Evolutionary conservation across 192 early-diverging fungal species (phyloP), one percentile per base, ranked within the genome.

Genomic region (Rhizophagus prolifer): DNA sequence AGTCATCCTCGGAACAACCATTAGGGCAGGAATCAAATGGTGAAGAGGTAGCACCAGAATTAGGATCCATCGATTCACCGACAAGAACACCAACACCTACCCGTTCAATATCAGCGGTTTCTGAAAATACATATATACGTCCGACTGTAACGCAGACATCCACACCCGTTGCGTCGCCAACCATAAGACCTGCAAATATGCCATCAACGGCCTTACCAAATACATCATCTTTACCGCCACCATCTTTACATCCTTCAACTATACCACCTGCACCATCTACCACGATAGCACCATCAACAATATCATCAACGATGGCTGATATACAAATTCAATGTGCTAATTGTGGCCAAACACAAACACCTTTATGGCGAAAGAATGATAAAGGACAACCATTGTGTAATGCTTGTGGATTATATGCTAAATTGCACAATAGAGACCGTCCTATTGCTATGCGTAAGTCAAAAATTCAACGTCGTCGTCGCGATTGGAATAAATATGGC

Each of bases 321-420:
- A 47, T 50, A 46, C 61, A 54, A 64, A 58, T 75, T 44, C 74
- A 81, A 62, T 95, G 94, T 73, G 83, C 87, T 59, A 93, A 93
- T 77, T 95, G 94, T 69, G 85, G 86, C 16, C 93, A 93, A 64
- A 94, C 90, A 0, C 86, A 89, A 70, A 95, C 94, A 21, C 94
- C 94, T 12, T 84, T 95, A 64, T 95, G 94, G 94, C 88, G 94
- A 8, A 90, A 93, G 70, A 89, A 93, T 73, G 88, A 90, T 19
- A 83, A 88, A 69, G 92, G 92, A 66, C 86, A 90, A 74, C 86
- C 92, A 7, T 87, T 94, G 25, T 95, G 94, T 79, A 95, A 95
- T 75, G 94, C 94, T 4, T 95, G 94, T 79, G 92, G 92, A 12
- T 79, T 89, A 8, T 89, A 89, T 74, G 79, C 88, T 23, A 85